These are phyloP conservation scores for Trichosporon sp. DNA, from an alignment of 1,284 basidiomycete species.

Conservation along the genomic window DNA sequence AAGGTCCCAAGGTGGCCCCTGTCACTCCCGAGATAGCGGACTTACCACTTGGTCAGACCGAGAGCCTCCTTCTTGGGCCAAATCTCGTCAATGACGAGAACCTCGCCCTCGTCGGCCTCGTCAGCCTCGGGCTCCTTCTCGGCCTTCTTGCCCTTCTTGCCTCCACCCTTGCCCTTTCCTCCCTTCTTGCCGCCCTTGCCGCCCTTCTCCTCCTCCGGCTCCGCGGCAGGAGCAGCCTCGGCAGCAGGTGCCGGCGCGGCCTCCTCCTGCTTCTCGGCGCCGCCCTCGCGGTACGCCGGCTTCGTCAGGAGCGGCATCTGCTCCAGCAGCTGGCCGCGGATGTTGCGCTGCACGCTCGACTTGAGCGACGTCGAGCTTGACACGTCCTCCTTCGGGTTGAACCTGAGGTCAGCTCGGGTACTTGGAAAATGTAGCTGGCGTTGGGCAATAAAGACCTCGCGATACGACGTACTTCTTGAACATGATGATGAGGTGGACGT, in stretches of 20 bases:
- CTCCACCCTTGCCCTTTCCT: constrained; percentile 50
- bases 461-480: constrained; percentile 50
- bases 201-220: constrained; percentile 35
- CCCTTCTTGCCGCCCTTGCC: constrained; percentile 31
- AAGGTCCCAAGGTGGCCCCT: too few species aligned
- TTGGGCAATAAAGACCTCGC: too few species aligned
- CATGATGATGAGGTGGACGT: constrained; percentile 36
- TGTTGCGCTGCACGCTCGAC: constrained; percentile 87
- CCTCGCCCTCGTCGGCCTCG: constrained; percentile 56
- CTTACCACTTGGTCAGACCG: constrained; percentile 91
- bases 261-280: constrained; percentile 17
- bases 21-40: constrained; percentile 32
- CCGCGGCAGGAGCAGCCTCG: constrained; percentile 19
- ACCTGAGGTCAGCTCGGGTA: constrained; percentile 62
- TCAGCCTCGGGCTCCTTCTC: constrained; percentile 39
- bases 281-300: constrained; percentile 44
- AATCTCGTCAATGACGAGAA: constrained; percentile 74
- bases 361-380: constrained; percentile 92
- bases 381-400: constrained; percentile 81
- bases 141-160: constrained; percentile 43
- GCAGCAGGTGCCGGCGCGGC: constrained; percentile 25
- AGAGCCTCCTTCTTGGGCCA: constrained; percentile 99
- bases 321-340: constrained; percentile 75
- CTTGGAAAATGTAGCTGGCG: too few species aligned
- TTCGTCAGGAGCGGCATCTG: constrained; percentile 73